phyloP scores from a whole-genome alignment of 805 yeast genomes.

The Blastobotrys muscicola region DNA sequence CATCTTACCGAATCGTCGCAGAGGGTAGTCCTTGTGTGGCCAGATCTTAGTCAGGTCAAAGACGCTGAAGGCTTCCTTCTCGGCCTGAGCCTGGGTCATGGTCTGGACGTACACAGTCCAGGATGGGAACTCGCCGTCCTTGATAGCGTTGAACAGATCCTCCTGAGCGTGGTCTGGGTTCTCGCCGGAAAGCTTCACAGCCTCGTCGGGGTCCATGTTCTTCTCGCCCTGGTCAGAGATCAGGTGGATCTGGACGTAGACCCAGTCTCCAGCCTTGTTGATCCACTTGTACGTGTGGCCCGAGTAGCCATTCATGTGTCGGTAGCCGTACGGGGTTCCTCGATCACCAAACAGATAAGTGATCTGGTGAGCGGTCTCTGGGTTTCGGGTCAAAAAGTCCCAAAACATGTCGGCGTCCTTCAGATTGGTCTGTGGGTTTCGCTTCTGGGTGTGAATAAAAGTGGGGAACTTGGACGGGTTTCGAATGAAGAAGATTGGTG shows the following conservation, averaged over 20 bases:
- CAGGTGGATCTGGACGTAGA: conserved; percentile 49
- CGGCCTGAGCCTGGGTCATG: conserved; percentile 51
- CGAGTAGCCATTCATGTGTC: conserved; percentile 52
- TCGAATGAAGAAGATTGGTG: conserved; percentile 57
- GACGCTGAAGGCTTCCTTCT: conserved; percentile 37
- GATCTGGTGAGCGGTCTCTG: conserved; percentile 49
- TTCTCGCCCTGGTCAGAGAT: conserved; percentile 43
- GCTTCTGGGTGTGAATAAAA: conserved; percentile 61
- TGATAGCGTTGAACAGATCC: conserved; percentile 38
- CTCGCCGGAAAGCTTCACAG: conserved; percentile 36
- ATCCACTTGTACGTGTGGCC: conserved; percentile 55
- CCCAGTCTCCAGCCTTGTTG: conserved; percentile 40
- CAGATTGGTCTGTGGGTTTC: conserved; percentile 54
- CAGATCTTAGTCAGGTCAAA: conserved; percentile 49
- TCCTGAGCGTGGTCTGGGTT: conserved; percentile 43
- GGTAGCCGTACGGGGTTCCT: conserved; percentile 48
- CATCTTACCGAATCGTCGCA: conserved; percentile 45
- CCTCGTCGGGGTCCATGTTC: conserved; percentile 37
- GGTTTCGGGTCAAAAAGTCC: conserved; percentile 49
- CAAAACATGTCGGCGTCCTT: conserved; percentile 47
- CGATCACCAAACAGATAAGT: conserved; percentile 49
- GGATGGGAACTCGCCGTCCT: conserved; percentile 39
- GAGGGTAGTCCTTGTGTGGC: conserved; percentile 48
- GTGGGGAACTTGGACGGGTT: conserved; percentile 57
- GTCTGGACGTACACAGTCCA: conserved; percentile 50